Evolutionary conservation across 2,329 filamentous ascomycete genomes (phyloP).

Genomic region (Fragosphaeria purpurea): DNA sequence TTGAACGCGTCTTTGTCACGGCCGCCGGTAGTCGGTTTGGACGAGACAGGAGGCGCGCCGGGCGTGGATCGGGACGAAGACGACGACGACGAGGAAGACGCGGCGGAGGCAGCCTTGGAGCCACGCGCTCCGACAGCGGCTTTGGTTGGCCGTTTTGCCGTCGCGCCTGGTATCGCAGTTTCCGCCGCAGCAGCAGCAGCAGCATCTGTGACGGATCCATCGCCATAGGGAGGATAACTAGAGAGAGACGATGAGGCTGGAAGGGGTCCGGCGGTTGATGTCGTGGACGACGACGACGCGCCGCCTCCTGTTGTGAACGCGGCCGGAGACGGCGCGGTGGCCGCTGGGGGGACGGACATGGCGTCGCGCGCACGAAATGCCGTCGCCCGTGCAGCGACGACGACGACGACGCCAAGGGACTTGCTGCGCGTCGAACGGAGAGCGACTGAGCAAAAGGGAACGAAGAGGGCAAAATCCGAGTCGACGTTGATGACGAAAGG

Average conservation of each 20-base stretch:
- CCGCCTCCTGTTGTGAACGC: conserved; percentile 3
- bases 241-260: not conserved
- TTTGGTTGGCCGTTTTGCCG: no score
- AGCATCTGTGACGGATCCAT: not conserved
- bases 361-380: conserved; percentile 16
- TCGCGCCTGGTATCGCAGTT: conserved; percentile 6
- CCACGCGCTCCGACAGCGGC: no score
- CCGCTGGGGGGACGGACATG: conserved; percentile 35
- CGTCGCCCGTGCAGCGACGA: conserved; percentile 28
- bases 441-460: not conserved
- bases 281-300: not conserved
- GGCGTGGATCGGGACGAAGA: not conserved
- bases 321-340: conserved; percentile 16
- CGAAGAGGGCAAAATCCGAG: not conserved
- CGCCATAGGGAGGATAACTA: not conserved
- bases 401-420: conserved; percentile 10
- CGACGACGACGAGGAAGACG: conserved; percentile 1
- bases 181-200: conserved; percentile 20
- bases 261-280: not conserved
- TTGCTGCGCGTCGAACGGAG: not conserved
- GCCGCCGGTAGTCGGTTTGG: conserved; percentile 8
- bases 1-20: conserved; percentile 49
- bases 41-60: not conserved
- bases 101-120: not conserved
- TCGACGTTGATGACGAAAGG: no score